A percentile compares a stretch with the other conserved stretches of the same genome.
Evolutionary conservation across 2,329 filamentous ascomycete genomes (phyloP).

Genomic region (Furcasterigmium sp.): DNA sequence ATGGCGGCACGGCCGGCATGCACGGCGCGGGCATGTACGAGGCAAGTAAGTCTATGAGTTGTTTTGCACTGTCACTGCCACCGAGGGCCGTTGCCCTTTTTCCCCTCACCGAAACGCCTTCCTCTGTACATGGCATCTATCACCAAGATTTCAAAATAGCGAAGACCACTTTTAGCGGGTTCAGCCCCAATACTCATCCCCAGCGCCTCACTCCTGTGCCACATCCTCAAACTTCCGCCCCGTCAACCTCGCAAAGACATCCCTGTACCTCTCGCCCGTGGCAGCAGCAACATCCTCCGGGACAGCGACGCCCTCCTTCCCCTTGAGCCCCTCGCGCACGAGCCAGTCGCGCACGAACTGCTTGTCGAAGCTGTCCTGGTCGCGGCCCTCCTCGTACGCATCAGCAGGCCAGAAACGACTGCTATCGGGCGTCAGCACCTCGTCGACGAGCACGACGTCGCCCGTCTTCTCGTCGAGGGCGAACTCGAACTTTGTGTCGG

Average conservation of each 20-base stretch:
- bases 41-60: too few relatives aligned
- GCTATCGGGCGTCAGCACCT: constrained; percentile 77
- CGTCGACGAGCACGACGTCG: constrained; percentile 72
- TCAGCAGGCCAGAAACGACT: constrained; percentile 83
- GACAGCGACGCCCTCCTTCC: constrained; percentile 67
- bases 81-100: too few relatives aligned
- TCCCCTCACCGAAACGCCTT: too few relatives aligned
- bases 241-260: constrained; percentile 62
- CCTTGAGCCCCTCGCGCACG: constrained; percentile 65
- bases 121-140: too few relatives aligned
- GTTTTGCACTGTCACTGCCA: too few relatives aligned
- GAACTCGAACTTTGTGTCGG: constrained; percentile 59
- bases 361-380: constrained; percentile 87
- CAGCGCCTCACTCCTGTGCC: not conserved
- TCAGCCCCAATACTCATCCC: too few relatives aligned
- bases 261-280: constrained; percentile 68
- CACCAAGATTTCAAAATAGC: too few relatives aligned
- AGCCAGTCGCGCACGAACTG: constrained; percentile 82
- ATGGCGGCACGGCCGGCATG: too few relatives aligned
- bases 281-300: constrained; percentile 63
- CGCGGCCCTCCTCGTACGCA: constrained; percentile 64
- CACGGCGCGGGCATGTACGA: too few relatives aligned
- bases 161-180: too few relatives aligned
- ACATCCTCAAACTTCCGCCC: constrained; percentile 39
- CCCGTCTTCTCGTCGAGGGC: constrained; percentile 59